Evolutionary conservation across 768 basidiomycete species (phyloP).

Genomic region (Tricholoma hemisulphureum): DNA sequence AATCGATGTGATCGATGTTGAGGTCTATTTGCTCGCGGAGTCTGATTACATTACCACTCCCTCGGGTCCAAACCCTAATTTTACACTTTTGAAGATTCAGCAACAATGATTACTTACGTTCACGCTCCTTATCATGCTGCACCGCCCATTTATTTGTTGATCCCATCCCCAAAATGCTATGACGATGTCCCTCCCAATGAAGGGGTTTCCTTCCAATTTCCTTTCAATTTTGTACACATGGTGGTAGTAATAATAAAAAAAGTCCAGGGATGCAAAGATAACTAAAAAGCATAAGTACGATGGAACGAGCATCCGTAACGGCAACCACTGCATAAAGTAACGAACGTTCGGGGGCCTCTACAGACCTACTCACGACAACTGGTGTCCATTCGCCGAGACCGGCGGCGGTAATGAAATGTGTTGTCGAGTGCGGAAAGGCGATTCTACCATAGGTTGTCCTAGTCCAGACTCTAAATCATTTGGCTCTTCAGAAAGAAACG

Average conservation of each 20-base stretch:
- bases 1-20: constrained; percentile 3
- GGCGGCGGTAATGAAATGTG: constrained; percentile 26
- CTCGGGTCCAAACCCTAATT: background rate
- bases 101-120: background rate
- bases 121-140: background rate
- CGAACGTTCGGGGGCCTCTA: background rate
- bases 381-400: constrained; percentile 3
- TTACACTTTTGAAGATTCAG: background rate
- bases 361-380: background rate
- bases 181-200: background rate
- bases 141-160: background rate
- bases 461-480: constrained; percentile 35
- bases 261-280: background rate
- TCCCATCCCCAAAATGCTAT: background rate
- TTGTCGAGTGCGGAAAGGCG: constrained; percentile 36
- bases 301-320: background rate
- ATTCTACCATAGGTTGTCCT: constrained; percentile 47
- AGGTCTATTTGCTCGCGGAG: background rate
- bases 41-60: background rate
- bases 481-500: constrained; percentile 43
- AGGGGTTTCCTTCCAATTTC: background rate
- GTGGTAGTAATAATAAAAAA: background rate
- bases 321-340: background rate
- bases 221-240: background rate
- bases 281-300: background rate